phyloP scores from a whole-genome alignment of 164 flowering plant species.

The Cinnamomum micranthum region DNA sequence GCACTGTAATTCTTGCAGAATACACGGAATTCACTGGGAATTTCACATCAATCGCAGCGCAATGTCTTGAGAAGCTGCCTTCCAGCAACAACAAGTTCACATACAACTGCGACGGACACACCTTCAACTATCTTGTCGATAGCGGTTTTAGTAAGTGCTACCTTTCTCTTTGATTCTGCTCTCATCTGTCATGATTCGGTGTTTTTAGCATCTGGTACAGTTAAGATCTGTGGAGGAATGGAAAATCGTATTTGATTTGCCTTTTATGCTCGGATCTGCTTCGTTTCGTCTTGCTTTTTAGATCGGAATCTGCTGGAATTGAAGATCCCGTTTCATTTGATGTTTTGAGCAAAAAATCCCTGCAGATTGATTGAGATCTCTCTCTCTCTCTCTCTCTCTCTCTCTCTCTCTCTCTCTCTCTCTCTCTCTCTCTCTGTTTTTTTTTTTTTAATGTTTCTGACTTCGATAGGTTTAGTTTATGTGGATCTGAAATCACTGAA shows the following conservation, averaged over 20 bases:
- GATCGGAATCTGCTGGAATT: too few relatives aligned
- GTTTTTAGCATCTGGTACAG: not conserved
- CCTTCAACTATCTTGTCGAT: constrained; percentile 31
- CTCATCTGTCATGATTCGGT: too few relatives aligned
- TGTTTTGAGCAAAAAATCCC: too few relatives aligned
- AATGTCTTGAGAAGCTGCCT: constrained; percentile 30
- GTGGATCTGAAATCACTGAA: too few relatives aligned
- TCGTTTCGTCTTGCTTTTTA: not conserved
- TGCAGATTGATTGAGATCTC: too few relatives aligned
- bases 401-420: too few relatives aligned
- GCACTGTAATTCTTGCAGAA: constrained; percentile 26
- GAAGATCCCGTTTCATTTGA: too few relatives aligned
- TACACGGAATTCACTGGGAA: constrained; percentile 28
- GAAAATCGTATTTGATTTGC: not conserved
- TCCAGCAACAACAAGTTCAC: constrained; percentile 30
- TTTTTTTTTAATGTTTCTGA: too few relatives aligned
- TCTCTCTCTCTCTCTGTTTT: too few relatives aligned
- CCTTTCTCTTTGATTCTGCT: not conserved
- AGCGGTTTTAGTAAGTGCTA: constrained; percentile 22
- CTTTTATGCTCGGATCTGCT: not conserved
- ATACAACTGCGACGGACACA: constrained; percentile 27
- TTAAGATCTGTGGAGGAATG: not conserved
- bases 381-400: too few relatives aligned
- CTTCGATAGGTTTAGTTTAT: too few relatives aligned
- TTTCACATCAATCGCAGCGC: constrained; percentile 26